Conservation (phyloP, 208 protist genomes). For the Vickermania spadyakhi region DNA sequence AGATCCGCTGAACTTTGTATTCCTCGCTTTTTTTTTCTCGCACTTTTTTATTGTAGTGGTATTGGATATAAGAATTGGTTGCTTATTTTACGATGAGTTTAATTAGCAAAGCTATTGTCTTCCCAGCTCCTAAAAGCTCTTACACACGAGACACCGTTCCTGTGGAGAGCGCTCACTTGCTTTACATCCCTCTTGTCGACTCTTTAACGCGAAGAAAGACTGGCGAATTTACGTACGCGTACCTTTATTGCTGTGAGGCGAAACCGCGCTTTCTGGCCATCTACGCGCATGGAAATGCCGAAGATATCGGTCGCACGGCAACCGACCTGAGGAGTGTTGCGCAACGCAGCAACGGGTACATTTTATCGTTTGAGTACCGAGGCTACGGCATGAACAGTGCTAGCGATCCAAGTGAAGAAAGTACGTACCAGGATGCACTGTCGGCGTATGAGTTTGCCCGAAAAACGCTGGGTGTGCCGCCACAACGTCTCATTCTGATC, state of each 20-base stretch:
- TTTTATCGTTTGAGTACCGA: conserved; percentile 72
- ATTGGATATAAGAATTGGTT: no score
- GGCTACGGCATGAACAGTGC: conserved; percentile 64
- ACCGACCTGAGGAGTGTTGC: conserved; percentile 52
- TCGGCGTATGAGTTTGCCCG: conserved; percentile 60
- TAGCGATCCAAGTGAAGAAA: conserved; percentile 36
- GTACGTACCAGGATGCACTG: conserved; percentile 49
- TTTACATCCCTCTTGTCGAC: conserved; percentile 54
- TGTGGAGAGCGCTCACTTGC: no score
- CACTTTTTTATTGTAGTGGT: no score
- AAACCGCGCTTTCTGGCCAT: conserved; percentile 61
- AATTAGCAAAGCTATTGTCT: no score
- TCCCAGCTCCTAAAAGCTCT: no score
- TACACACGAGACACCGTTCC: no score
- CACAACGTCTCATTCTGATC: conserved; percentile 53
- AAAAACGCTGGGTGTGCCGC: conserved; percentile 35
- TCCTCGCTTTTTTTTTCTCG: no score
- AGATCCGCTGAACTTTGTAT: no score
- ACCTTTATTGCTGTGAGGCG: no score
- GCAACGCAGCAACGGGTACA: conserved; percentile 36
- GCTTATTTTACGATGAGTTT: no score
- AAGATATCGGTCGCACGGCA: conserved; percentile 74
- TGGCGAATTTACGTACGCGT: conserved; percentile 49
- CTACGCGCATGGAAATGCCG: conserved; percentile 81
- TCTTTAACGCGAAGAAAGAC: conserved; percentile 27